A percentile compares a stretch with the other conserved stretches of the same genome.
Conservation (phyloP, 805 yeast species). For the Candida orba region DNA sequence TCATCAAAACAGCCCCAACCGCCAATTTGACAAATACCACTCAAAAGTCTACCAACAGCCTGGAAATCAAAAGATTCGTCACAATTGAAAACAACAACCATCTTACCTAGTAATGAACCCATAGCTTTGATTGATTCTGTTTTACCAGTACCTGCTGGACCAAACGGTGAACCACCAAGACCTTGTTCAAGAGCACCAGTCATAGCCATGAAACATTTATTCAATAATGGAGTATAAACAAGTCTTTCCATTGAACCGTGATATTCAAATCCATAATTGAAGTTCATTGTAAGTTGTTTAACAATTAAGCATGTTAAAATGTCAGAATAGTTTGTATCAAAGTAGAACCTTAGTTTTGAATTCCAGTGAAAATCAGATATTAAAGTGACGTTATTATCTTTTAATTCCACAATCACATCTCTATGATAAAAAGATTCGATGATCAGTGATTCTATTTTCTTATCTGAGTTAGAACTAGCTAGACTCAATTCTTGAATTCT, state of each 20-base stretch:
- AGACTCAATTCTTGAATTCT: constrained; percentile 6
- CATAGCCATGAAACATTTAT: constrained; percentile 58
- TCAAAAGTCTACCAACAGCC: constrained; percentile 67
- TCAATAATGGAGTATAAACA: constrained; percentile 70
- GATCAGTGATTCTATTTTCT: constrained; percentile 51
- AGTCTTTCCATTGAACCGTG: constrained; percentile 66
- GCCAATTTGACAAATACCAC: constrained; percentile 77
- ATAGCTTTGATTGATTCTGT: constrained; percentile 85
- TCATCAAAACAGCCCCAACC: constrained; percentile 98
- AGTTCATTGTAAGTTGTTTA: constrained; percentile 42
- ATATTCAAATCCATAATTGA: constrained; percentile 75
- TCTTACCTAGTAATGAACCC: constrained; percentile 70
- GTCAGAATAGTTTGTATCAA: constrained; percentile 15
- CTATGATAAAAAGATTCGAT: constrained; percentile 61
- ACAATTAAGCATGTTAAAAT: constrained; percentile 33
- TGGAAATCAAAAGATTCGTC: constrained; percentile 83
- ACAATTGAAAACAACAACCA: constrained; percentile 84
- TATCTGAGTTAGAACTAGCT: constrained; percentile 40
- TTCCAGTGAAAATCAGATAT: constrained; percentile 36
- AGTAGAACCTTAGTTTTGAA: constrained; percentile 42
- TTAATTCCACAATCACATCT: constrained; percentile 28
- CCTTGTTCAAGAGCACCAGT: constrained; percentile 65
- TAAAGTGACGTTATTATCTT: constrained; percentile 7
- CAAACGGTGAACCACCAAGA: constrained; percentile 86
- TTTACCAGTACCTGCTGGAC: constrained; percentile 98